Conservation (phyloP, 2,329 filamentous ascomycete genomes). For the Neofusicoccum sp. region DNA sequence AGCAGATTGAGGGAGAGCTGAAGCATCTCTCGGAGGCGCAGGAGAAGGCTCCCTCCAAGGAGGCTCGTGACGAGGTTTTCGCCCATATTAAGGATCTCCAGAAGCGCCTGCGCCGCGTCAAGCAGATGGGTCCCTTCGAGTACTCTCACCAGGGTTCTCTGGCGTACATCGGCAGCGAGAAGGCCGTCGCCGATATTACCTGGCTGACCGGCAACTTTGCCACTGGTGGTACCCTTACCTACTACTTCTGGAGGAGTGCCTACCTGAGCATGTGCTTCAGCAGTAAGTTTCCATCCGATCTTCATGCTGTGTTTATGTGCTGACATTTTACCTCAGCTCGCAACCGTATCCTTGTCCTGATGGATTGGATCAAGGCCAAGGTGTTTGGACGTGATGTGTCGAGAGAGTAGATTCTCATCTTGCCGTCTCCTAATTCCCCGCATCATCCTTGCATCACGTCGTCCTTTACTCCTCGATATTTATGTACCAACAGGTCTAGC, state of each 20-base stretch:
- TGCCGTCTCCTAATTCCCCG: not conserved
- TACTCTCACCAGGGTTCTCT: slow-evolving; percentile 97
- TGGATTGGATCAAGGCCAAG: slow-evolving; percentile 98
- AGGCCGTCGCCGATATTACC: slow-evolving; percentile 94
- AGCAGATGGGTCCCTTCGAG: slow-evolving; percentile 96
- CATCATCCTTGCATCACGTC: not conserved
- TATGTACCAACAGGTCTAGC: slow-evolving; percentile 11
- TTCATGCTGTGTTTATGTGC: not conserved
- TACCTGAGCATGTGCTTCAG: slow-evolving; percentile 99
- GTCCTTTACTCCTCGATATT: not conserved
- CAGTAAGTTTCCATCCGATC: slow-evolving; percentile 65
- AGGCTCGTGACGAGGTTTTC: slow-evolving; percentile 60
- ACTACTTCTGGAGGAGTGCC: slow-evolving; percentile 96
- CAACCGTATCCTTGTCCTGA: slow-evolving; percentile 87
- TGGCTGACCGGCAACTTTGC: slow-evolving; percentile 98
- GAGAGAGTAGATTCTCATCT: slow-evolving; percentile 62
- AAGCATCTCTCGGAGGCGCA: slow-evolving; percentile 64
- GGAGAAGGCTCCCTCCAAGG: slow-evolving; percentile 68
- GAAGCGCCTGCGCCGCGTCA: slow-evolving; percentile 83
- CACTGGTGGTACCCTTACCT: slow-evolving; percentile 89
- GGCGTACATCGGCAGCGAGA: slow-evolving; percentile 97
- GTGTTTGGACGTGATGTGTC: slow-evolving; percentile 95
- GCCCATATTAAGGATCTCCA: slow-evolving; percentile 84
- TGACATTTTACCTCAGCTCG: slow-evolving; percentile 60
- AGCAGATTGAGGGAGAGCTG: slow-evolving; percentile 77